Conservation (phyloP, 495 filamentous ascomycete genomes). For the Aspergillus olivimuriae region DNA sequence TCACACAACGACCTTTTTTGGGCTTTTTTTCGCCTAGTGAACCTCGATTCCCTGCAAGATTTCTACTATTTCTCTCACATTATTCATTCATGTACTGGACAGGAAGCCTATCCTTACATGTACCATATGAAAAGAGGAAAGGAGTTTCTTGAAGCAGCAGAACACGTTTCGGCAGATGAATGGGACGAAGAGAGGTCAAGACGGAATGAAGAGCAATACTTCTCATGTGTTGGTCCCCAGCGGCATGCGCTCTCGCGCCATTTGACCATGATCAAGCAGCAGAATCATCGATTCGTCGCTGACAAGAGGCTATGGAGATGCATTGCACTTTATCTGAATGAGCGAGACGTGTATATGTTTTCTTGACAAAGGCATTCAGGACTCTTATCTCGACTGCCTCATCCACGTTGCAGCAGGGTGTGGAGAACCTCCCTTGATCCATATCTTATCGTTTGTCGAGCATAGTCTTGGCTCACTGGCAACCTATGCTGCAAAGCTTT, state of each 20-base stretch:
- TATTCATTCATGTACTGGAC: not conserved
- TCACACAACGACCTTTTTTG: not conserved
- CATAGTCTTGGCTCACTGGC: not conserved
- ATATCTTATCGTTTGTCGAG: not conserved
- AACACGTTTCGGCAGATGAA: not conserved
- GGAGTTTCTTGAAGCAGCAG: not conserved
- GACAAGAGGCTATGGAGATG: not conserved
- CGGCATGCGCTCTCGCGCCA: not conserved
- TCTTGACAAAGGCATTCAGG: too few relatives aligned
- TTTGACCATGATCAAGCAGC: not conserved
- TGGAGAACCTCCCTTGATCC: not conserved
- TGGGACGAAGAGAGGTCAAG: not conserved
- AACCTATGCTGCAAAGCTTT: not conserved
- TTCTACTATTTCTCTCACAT: not conserved
- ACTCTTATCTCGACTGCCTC: too few relatives aligned
- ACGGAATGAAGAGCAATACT: not conserved
- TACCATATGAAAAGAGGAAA: not conserved
- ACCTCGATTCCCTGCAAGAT: constrained; percentile 1
- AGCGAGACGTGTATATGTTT: not conserved
- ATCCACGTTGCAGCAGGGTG: not conserved
- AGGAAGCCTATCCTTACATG: not conserved
- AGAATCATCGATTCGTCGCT: not conserved
- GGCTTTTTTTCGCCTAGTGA: not conserved
- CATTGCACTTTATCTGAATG: not conserved
- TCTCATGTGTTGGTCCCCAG: not conserved